Conservation (phyloP, 345 rosid genomes). For the Anastatica hierochuntica region DNA sequence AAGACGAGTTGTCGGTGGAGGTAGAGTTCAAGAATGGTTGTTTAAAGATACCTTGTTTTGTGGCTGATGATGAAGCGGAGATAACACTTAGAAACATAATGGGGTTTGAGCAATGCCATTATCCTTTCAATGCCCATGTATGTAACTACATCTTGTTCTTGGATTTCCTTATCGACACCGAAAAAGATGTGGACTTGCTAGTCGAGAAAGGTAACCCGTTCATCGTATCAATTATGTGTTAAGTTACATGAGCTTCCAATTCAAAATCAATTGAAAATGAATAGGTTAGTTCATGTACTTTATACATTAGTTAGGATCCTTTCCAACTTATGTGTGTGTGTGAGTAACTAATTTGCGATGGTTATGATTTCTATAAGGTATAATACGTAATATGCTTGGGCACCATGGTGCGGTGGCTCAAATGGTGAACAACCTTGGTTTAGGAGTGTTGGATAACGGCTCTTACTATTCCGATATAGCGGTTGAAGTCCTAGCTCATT, state of each 20-base stretch:
- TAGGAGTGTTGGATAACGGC: neutral
- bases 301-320: too few species aligned
- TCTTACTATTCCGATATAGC: neutral
- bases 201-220: neutral
- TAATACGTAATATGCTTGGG: too few species aligned
- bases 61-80: neutral
- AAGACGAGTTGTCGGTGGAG: neutral
- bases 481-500: neutral
- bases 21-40: neutral
- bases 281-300: too few species aligned
- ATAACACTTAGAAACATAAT: slow-evolving; percentile 1
- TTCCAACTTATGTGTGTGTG: too few species aligned
- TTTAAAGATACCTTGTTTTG: neutral
- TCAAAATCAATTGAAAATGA: too few species aligned
- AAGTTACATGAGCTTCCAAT: too few species aligned
- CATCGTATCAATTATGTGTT: too few species aligned
- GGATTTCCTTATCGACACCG: neutral
- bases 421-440: slow-evolving; percentile 13
- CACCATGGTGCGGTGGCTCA: neutral
- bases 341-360: too few species aligned
- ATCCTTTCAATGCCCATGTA: neutral
- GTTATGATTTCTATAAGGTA: too few species aligned
- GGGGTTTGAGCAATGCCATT: slow-evolving; percentile 3
- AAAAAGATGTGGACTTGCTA: neutral
- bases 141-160: neutral